phyloP scores from a whole-genome alignment of 371 early-diverging fungal genomes.

The Syncephalastrum contaminatum region DNA sequence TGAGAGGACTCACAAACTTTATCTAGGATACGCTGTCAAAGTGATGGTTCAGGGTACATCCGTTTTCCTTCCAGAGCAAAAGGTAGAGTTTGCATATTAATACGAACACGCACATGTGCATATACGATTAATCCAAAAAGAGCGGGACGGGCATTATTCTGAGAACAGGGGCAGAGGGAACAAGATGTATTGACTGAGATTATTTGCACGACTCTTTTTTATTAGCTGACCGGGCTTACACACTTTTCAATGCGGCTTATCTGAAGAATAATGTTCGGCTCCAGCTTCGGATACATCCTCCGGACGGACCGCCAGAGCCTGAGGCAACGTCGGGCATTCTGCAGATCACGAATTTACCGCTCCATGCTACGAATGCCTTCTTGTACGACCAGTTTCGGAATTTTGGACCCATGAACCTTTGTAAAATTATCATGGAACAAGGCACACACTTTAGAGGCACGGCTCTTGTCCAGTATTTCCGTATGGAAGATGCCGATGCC shows the following conservation, averaged over 20 bases:
- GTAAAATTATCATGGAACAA: slow-evolving; percentile 38
- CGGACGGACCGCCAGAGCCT: slow-evolving; percentile 27
- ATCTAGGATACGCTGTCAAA: slow-evolving; percentile 1
- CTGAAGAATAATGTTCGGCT: slow-evolving; percentile 23
- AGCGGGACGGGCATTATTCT: too few relatives aligned
- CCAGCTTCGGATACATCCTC: slow-evolving; percentile 29
- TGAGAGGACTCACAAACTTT: background rate
- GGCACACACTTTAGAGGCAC: slow-evolving; percentile 31
- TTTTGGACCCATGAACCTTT: slow-evolving; percentile 48
- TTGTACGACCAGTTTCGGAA: slow-evolving; percentile 46
- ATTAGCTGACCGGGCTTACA: slow-evolving; percentile 41
- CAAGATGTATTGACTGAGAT: background rate
- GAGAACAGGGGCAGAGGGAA: background rate
- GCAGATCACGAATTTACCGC: slow-evolving; percentile 38
- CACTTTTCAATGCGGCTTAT: slow-evolving; percentile 35
- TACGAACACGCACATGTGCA: background rate
- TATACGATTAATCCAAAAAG: too few relatives aligned
- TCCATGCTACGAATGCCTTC: slow-evolving; percentile 24
- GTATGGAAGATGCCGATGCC: slow-evolving; percentile 27
- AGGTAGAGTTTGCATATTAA: slow-evolving; percentile 1
- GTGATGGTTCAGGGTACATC: slow-evolving; percentile 6
- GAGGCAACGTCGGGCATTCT: slow-evolving; percentile 35
- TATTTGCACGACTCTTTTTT: background rate
- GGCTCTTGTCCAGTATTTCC: slow-evolving; percentile 50
- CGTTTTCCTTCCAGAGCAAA: slow-evolving; percentile 12